Evolutionary conservation across 495 filamentous ascomycete genomes (phyloP), one percentile per base, ranked within the genome.

Genomic region (Podospora sp.): DNA sequence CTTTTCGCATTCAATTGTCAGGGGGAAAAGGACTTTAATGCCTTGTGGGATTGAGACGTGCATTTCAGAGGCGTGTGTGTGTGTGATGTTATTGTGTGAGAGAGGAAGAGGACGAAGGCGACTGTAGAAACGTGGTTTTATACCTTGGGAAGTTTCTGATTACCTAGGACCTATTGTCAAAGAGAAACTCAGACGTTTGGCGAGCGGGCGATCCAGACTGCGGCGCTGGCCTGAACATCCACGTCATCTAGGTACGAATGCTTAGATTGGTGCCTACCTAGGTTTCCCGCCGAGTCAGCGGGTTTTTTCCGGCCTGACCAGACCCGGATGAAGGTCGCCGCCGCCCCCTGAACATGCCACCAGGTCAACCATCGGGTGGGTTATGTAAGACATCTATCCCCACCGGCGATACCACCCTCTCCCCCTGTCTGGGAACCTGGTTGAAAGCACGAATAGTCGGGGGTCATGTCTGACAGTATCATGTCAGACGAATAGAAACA

Each of bases 331-430:
- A 52, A 52, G 49, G 3, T 52, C 29, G n/a, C 60, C 36, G 60
- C 60, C 60, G 22, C 29, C 20, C 60, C 60, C 52, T 55, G 52
- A 55, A 55, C 52, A 6, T 55, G 52, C 52, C 52, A 55, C 52
- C 52, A 55, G 52, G 52, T 25, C 52, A 55, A 55, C 22, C 52
- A 55, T 55, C n/a, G 52, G 22, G 52, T 55, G 52, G 52, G 52
- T 55, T 55, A 46, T 46, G 40, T 46, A 18, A 46, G 40, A 11
- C 40, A 46, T 46, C 40, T 46, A 46, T 46, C 40, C 40, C 40
- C 40, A 46, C 40, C 40, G 40, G 40, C 40, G 5, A 46, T 14
- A 46, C 40, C 40, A 12, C 40, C 40, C 40, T 11, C 11, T 6
- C 40, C 40, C 40, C 40, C 40, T 11, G 40, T 46, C 40, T 46